phyloP scores from a whole-genome alignment of 2,329 filamentous ascomycete genomes.

The Claviceps sp. region DNA sequence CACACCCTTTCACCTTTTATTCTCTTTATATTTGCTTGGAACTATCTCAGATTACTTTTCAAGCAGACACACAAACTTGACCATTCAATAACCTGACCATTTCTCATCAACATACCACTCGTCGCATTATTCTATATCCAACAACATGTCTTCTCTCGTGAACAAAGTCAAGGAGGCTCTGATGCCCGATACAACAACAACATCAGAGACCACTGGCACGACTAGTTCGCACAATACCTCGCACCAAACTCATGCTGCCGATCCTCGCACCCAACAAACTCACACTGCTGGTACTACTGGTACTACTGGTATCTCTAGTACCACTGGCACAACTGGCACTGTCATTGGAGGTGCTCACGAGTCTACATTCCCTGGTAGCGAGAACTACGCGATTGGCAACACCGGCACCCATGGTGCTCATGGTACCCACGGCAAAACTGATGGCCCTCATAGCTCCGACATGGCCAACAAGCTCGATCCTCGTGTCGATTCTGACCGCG shows the following conservation, averaged over 20 bases:
- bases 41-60: not conserved
- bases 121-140: not conserved
- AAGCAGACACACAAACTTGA: too few species aligned
- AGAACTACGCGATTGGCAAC: slow-evolving; percentile 25
- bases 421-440: slow-evolving; percentile 17
- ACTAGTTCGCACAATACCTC: slow-evolving; percentile 2
- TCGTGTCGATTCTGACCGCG: slow-evolving; percentile 39
- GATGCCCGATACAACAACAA: slow-evolving; percentile 24
- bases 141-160: slow-evolving; percentile 39
- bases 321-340: slow-evolving; percentile 9
- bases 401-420: slow-evolving; percentile 8
- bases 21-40: not conserved
- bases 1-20: not conserved
- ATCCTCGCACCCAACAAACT: slow-evolving; percentile 39
- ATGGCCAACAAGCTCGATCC: slow-evolving; percentile 40
- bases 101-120: slow-evolving; percentile 1
- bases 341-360: slow-evolving; percentile 10
- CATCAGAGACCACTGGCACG: slow-evolving; percentile 8
- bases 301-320: too few species aligned
- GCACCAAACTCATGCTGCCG: slow-evolving; percentile 27
- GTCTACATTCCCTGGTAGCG: slow-evolving; percentile 21
- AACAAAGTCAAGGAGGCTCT: slow-evolving; percentile 48
- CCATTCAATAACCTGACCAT: too few species aligned
- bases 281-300: slow-evolving; percentile 11
- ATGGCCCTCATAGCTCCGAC: slow-evolving; percentile 34